Conservation (phyloP, 176 grass and related monocot genomes). For the Bonia amplexicaulis region DNA sequence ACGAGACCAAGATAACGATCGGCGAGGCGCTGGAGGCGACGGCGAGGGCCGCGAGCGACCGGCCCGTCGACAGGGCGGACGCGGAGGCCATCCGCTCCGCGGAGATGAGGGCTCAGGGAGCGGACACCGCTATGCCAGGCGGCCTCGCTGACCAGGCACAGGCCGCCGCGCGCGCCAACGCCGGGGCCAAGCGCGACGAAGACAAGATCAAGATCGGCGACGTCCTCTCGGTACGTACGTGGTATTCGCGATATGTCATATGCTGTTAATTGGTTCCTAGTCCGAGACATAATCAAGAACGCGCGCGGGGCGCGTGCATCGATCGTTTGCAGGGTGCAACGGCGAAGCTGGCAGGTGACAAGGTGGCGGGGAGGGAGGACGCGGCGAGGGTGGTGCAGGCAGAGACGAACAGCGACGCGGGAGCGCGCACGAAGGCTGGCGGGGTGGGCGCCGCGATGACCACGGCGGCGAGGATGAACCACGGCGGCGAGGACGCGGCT, state of each 20-base stretch:
- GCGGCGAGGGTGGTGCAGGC: constrained; percentile 44
- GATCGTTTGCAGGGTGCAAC: constrained; percentile 34
- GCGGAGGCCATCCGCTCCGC: constrained; percentile 63
- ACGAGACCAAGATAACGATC: constrained; percentile 51
- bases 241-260: background rate
- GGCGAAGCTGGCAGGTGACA: constrained; percentile 45
- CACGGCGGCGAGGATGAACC: constrained; percentile 63
- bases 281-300: background rate
- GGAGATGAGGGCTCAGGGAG: constrained; percentile 33
- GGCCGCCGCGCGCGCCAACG: constrained; percentile 45
- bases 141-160: constrained; percentile 46
- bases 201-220: constrained; percentile 58
- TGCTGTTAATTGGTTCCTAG: background rate
- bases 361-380: constrained; percentile 34
- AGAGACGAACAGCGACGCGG: constrained; percentile 45
- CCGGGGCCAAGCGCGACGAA: constrained; percentile 23
- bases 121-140: constrained; percentile 20
- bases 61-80: constrained; percentile 52
- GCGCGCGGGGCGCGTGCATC: background rate
- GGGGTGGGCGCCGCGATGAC: constrained; percentile 42
- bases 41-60: constrained; percentile 18
- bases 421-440: constrained; percentile 23
- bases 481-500: background rate
- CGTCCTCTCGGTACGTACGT: constrained; percentile 43
- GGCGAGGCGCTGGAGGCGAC: constrained; percentile 63